These are phyloP conservation scores for Leccinum fuscescens DNA, from an alignment of 1,284 basidiomycete genomes.

Conservation along the genomic window DNA sequence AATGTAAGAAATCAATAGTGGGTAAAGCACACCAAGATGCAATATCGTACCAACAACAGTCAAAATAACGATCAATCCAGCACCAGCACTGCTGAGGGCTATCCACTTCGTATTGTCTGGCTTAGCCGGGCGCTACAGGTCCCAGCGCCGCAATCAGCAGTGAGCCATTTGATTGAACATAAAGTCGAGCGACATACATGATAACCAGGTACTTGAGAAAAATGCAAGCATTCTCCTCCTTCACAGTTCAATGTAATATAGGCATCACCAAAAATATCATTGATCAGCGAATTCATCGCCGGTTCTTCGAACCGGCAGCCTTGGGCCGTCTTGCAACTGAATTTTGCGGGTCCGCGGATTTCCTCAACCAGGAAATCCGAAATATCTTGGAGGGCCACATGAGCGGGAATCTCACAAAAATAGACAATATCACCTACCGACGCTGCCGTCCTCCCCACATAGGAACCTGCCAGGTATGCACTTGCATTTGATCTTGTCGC, in stretches of 20 bases:
- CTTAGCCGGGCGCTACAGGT: conserved; percentile 61
- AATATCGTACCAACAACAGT: conserved; percentile 47
- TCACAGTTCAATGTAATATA: conserved; percentile 87
- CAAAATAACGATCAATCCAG: conserved; percentile 66
- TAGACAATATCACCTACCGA: conserved; percentile 58
- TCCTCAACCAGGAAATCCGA: conserved; percentile 88
- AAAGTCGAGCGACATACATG: conserved; percentile 45
- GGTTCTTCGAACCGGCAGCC: conserved; percentile 92
- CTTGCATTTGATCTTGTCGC: conserved; percentile 82
- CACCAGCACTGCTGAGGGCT: conserved; percentile 79
- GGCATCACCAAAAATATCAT: conserved; percentile 88
- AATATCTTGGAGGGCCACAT: conserved; percentile 62
- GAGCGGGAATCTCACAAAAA: not conserved
- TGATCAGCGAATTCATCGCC: conserved; percentile 94
- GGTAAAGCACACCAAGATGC: not conserved
- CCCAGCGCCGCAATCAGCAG: not conserved
- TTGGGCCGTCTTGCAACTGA: conserved; percentile 75
- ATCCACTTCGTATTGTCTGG: conserved; percentile 83
- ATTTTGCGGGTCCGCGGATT: conserved; percentile 88
- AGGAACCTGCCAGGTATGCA: conserved; percentile 93
- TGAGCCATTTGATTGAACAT: not conserved
- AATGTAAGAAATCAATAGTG: not conserved
- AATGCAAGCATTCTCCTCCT: conserved; percentile 92
- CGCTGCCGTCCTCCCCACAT: conserved; percentile 93
- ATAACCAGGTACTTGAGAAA: conserved; percentile 92